Evolutionary conservation across 345 rosid species (phyloP).

Genomic region (Luvunga scandens): DNA sequence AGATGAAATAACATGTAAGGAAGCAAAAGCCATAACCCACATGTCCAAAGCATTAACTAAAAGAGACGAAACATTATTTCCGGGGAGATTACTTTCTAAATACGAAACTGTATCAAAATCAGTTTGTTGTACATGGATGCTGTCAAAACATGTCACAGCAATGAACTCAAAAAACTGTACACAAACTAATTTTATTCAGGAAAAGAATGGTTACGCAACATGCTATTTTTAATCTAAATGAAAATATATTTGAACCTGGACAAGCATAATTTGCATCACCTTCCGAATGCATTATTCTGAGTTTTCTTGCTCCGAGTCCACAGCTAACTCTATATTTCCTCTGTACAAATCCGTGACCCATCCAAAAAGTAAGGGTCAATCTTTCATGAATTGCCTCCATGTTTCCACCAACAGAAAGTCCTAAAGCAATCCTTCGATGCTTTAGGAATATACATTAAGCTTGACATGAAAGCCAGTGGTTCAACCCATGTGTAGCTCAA

Average conservation of each 20-base stretch:
- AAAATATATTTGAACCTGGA: slow-evolving; percentile 5
- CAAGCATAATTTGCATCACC: background rate
- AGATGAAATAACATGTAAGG: too few species aligned
- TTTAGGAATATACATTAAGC: background rate
- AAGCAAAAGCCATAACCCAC: background rate
- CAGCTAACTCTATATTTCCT: slow-evolving; percentile 23
- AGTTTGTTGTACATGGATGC: background rate
- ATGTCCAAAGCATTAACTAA: background rate
- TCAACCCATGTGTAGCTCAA: background rate
- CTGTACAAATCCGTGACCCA: slow-evolving; percentile 27
- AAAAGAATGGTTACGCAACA: slow-evolving; percentile 12
- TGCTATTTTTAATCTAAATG: background rate
- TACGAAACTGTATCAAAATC: background rate
- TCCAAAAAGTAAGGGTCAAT: slow-evolving; percentile 25
- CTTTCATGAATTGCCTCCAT: slow-evolving; percentile 10
- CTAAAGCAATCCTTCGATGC: background rate
- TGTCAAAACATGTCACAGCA: background rate
- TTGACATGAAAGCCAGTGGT: background rate
- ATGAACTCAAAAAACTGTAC: background rate
- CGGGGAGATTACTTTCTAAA: background rate
- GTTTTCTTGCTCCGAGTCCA: slow-evolving; percentile 5
- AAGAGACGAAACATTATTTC: background rate
- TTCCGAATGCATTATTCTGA: slow-evolving; percentile 1
- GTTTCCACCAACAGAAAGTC: background rate
- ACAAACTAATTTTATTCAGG: slow-evolving; percentile 3